Evolutionary conservation across 83 land plant genomes (phyloP).

Genomic region (Thuja plicata): DNA sequence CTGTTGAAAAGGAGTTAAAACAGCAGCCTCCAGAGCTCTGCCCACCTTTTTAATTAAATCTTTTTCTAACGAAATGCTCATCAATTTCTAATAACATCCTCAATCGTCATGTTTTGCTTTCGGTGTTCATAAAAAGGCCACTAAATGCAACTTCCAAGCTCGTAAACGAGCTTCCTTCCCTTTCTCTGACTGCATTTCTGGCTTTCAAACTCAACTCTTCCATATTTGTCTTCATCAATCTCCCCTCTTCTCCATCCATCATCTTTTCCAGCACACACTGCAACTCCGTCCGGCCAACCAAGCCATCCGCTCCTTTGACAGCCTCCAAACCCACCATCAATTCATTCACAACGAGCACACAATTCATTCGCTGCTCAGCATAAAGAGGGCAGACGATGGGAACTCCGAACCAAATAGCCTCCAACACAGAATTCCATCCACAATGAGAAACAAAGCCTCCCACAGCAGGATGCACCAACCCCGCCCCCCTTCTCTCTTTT

Average conservation of each 20-base stretch:
- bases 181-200: neutral
- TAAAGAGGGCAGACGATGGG: slow-evolving; percentile 9
- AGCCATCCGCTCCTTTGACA: neutral
- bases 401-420: slow-evolving; percentile 3
- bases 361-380: neutral
- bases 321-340: neutral
- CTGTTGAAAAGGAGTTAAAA: too few species aligned
- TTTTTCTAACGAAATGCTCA: too few species aligned
- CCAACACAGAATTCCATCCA: slow-evolving; percentile 14
- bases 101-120: too few species aligned
- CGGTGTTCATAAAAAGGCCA: neutral
- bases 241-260: neutral
- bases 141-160: neutral
- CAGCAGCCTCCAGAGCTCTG: too few species aligned
- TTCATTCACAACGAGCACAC: neutral
- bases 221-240: neutral
- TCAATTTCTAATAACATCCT: neutral
- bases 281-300: neutral
- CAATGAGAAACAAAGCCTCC: slow-evolving; percentile 11
- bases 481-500: too few species aligned
- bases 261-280: neutral
- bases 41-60: too few species aligned
- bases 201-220: neutral
- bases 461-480: slow-evolving; percentile 16
- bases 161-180: neutral